Percentiles rank a stretch among this genome's conserved stretches.
phyloP scores from a whole-genome alignment of 1,284 basidiomycete genomes.

The Porodaedalea pini region DNA sequence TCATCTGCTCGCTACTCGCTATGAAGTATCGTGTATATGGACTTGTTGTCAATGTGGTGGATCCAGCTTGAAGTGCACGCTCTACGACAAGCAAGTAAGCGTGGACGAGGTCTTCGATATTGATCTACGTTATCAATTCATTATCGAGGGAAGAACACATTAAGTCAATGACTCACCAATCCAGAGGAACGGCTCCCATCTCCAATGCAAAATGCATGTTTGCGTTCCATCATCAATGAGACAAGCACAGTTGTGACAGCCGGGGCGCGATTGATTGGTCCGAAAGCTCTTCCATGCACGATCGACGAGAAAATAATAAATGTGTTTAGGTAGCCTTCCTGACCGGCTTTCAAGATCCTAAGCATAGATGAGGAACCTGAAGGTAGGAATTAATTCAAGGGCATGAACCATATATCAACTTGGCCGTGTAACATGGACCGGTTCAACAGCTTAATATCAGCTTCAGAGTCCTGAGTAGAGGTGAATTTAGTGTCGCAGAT shows the following conservation, averaged over 20 bases:
- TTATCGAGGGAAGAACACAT: slow-evolving; percentile 8
- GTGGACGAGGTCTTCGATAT: slow-evolving; percentile 9
- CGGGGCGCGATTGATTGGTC: slow-evolving; percentile 19
- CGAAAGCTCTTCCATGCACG: slow-evolving; percentile 20
- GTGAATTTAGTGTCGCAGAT: too few relatives aligned
- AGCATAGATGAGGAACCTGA: not conserved
- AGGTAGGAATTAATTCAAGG: not conserved
- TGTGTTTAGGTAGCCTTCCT: slow-evolving; percentile 22
- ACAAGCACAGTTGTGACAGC: not conserved
- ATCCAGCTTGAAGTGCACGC: not conserved
- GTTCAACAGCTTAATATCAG: slow-evolving; percentile 21
- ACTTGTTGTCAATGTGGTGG: not conserved
- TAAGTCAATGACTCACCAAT: slow-evolving; percentile 17
- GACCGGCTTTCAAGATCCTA: slow-evolving; percentile 24
- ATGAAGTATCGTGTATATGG: slow-evolving; percentile 13
- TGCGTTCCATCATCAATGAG: slow-evolving; percentile 8
- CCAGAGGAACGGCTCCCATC: slow-evolving; percentile 21
- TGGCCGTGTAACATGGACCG: slow-evolving; percentile 18
- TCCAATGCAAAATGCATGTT: slow-evolving; percentile 23
- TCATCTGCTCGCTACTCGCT: not conserved
- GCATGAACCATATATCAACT: slow-evolving; percentile 21
- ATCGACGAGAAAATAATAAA: slow-evolving; percentile 22
- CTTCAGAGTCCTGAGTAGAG: slow-evolving; percentile 21
- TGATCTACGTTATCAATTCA: not conserved
- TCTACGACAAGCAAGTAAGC: slow-evolving; percentile 1